Evolutionary conservation across 768 basidiomycete species (phyloP), one percentile per base, ranked within the genome.

Genomic region (Phlegmacium glaucopus): DNA sequence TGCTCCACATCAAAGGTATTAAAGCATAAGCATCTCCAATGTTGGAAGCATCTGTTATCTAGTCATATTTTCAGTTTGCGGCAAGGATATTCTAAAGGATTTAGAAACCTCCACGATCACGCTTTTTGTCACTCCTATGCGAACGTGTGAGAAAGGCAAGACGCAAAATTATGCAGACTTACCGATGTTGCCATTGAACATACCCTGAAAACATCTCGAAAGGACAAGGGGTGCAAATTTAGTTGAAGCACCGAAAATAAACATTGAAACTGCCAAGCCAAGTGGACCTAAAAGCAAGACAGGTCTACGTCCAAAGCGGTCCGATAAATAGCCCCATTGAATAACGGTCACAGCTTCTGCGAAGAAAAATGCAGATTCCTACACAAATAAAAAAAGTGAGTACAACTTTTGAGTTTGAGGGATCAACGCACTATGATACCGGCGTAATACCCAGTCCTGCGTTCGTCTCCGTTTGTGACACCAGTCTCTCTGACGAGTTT

Each of bases 321-420:
- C 76, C 1, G 76, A 73, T 13, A 70, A 54, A 47, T 68, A 61
- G 6, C 74, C 71, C 75, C 74, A 78, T 22, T 65, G 63, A n/a
- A 76, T 61, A n/a, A 74, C 72, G 6, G 70, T 70, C 4, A 69
- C 28, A 16, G 66, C 66, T 59, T 78, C 73, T 10, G 73, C 62
- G 25, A 72, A 57, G 56, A 73, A 76, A 58, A 75, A 76, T 1
- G 62, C 57, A 6, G 74, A 76, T 61, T 73, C 70, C 74, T 76
- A 46, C 41, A 30, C 22, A n/a, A n/a, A n/a, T n/a, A n/a, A n/a
- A n/a, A 12, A 28, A 2, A 25, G 12, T 16, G 28, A 22, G 17
- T 16, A 5, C 28, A 15, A 29, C 40, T 4, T 12, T 27, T 18
- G 4, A 18, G 13, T 12, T 36, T 28, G 5, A 39, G 25, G 16